Evolutionary conservation across 1,139 yeast species (phyloP), one percentile per base, ranked within the genome.

Genomic region (Debaryomyces sp.): DNA sequence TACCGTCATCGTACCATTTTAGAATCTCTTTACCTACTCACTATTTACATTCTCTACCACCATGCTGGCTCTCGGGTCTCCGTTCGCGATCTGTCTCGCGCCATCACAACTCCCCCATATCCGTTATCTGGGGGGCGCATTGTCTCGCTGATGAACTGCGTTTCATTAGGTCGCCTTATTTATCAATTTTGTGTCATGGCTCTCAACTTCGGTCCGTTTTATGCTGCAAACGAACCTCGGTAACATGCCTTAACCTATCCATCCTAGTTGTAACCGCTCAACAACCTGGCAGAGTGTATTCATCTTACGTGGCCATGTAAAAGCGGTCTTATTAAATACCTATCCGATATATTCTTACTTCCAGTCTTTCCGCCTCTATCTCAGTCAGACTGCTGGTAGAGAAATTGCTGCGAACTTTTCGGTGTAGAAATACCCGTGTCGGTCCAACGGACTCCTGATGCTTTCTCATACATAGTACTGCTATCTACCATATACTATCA

Each of bases 161-260:
- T 35, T 35, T 21, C 26, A 35, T 22, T 24, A 8, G 2, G 38
- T 21, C 38, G 38, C 38, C 38, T 35, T 21, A 22, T 9, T 18
- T 27, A 27, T 27, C 35, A 35, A 5, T 35, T 35, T 35, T 35
- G 38, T 21, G 38, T 35, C 38, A 35, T 21, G 38, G 21, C 21
- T 32, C 35, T 15, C 21, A 18, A 32, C 35, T 21, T 32, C 38
- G 38, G 38, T 35, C 22, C 24, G 21, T 35, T 32, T 12, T 17
- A 35, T 21, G 38, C 26, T 35, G 38, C 38, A 35, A 35, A 35
- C 13, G 37, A 35, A 35, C 38, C 38, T 35, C 38, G 38, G 38
- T 35, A 35, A 22, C 15, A 18, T 12, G 5, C 15, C 23, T 2
- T 18, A 4, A 7, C 12, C 5, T 9, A 15, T 12, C 6, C n/a